Evolutionary conservation across 805 yeast species (phyloP).

Genomic region (Spathaspora boniae): DNA sequence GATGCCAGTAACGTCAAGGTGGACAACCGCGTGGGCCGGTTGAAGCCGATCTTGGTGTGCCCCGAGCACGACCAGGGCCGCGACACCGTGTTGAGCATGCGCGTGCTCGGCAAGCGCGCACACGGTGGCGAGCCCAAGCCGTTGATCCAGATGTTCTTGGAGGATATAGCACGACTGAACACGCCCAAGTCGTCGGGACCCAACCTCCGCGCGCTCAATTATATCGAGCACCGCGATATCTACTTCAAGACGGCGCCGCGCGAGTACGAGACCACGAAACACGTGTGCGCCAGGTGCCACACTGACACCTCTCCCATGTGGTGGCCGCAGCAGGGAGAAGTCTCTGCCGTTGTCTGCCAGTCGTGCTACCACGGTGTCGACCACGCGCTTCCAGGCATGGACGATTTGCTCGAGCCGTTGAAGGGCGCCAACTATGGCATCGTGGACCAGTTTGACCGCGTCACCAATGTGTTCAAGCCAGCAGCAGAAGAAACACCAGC

Average conservation of each 20-base stretch:
- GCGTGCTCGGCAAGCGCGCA: constrained; percentile 28
- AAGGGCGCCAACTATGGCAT: constrained; percentile 33
- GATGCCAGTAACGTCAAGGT: constrained; percentile 22
- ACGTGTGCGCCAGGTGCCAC: constrained; percentile 20
- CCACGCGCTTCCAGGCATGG: constrained; percentile 10
- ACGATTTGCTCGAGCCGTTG: constrained; percentile 26
- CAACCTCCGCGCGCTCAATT: constrained; percentile 28
- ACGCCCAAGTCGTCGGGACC: constrained; percentile 25
- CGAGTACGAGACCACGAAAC: not conserved
- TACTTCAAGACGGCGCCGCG: not conserved
- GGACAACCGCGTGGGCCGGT: constrained; percentile 31
- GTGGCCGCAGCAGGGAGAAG: constrained; percentile 21
- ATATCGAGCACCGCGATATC: constrained; percentile 15
- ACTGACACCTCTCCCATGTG: constrained; percentile 33
- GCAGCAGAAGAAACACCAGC: not conserved
- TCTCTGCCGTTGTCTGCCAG: constrained; percentile 21
- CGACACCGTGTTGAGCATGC: constrained; percentile 21
- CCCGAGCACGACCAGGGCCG: constrained; percentile 28
- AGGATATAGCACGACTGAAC: constrained; percentile 24
- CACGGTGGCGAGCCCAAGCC: constrained; percentile 27
- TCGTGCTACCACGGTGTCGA: constrained; percentile 25
- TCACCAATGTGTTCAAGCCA: constrained; percentile 9
- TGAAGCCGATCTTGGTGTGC: constrained; percentile 45
- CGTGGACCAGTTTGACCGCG: constrained; percentile 18
- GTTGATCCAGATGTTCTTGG: constrained; percentile 37